Evolutionary conservation across 768 basidiomycete species (phyloP), one percentile per base, ranked within the genome.

Genomic region (Chalciporus piperatus): DNA sequence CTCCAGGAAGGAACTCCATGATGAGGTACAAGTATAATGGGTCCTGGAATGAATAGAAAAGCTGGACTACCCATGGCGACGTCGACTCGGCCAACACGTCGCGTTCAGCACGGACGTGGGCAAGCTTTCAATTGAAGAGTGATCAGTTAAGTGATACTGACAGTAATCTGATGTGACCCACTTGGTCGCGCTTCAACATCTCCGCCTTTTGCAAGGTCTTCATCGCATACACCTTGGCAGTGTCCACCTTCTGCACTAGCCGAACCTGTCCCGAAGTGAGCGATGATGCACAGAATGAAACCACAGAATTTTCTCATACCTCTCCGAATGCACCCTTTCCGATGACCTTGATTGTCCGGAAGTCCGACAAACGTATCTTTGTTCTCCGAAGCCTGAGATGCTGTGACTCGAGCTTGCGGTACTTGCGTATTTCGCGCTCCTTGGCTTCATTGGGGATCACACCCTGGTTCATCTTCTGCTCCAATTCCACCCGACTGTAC

Each of bases 161-260:
- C 30, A 32, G 32, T 32, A 37, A 22, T 22, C 25, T 27, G 35
- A 43, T 41, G 6, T 19, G 14, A 61, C 83, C 50, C 49, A 92
- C 96, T 82, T 98, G 96, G 69, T 99, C 96, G 61, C 96, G 92
- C 71, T 97, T 96, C 76, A 99, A 86, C 96, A 99, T 99, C 71
- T 99, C 96, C 37, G 88, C 87, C 75, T 99, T 99, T 72, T 92
- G 87, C 66, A 99, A 71, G 57, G 94, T 97, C 80, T 99, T 99
- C 96, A 99, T 98, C 32, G 96, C 96, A 68, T 98, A 99, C 41
- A 99, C 96, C 75, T 94, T 96, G 47, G 89, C 93, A 2, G 96
- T 98, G 66, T 98, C 96, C 48, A 87, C 82, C 73, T 99, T 99
- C 70, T 99, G 96, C 39, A 97, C 94, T 39, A 99, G 76, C 50